Conservation (phyloP, 305 asterid genomes). For the Fraxinus dipetala region DNA sequence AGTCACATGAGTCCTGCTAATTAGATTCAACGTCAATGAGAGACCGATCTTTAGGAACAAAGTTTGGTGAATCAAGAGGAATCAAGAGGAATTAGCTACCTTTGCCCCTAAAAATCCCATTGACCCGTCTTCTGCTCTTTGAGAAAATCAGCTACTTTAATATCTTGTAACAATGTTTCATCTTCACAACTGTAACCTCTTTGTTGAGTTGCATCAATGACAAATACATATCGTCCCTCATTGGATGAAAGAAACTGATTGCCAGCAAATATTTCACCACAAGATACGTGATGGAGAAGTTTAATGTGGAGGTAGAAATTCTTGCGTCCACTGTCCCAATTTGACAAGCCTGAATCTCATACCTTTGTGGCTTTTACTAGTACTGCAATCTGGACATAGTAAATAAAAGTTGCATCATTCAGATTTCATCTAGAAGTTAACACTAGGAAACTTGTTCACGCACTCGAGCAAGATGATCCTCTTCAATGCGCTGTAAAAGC, state of each 20-base stretch:
- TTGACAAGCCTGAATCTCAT: constrained; percentile 1
- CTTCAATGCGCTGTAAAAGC: constrained; percentile 67
- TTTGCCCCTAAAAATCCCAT: neutral
- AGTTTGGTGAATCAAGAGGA: neutral
- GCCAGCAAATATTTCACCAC: neutral
- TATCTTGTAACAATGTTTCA: neutral
- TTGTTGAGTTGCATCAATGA: neutral
- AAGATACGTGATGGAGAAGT: neutral
- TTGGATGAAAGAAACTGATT: neutral
- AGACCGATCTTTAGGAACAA: neutral
- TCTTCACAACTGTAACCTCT: neutral
- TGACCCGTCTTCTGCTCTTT: neutral
- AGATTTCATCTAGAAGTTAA: neutral
- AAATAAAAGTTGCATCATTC: neutral
- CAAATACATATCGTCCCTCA: neutral
- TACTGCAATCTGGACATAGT: neutral
- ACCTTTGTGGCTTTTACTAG: neutral
- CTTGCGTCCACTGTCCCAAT: constrained; percentile 5
- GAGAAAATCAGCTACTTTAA: neutral
- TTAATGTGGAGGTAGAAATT: neutral
- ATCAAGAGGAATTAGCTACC: neutral
- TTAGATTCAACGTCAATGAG: neutral
- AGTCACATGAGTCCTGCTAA: neutral
- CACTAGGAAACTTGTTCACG: constrained; percentile 38
- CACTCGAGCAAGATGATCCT: constrained; percentile 54